Conservation (phyloP, 345 rosid genomes). For the Salix arbutifolia region DNA sequence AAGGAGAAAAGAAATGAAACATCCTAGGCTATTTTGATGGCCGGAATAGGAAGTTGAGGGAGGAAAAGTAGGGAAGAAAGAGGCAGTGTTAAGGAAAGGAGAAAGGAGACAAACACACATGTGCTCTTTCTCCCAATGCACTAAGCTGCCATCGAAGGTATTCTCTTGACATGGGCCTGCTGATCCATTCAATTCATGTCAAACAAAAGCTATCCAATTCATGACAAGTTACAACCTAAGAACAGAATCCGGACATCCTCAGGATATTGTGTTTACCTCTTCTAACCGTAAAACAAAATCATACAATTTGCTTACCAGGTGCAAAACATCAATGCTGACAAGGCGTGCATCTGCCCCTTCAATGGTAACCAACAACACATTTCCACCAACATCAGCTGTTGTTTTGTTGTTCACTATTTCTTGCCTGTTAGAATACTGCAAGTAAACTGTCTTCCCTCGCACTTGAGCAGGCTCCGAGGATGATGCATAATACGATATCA, state of each 20-base stretch:
- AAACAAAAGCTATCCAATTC: constrained; percentile 62
- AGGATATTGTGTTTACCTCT: constrained; percentile 35
- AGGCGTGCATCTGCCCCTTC: constrained; percentile 95
- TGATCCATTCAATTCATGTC: constrained; percentile 96
- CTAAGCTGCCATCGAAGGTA: constrained; percentile 98
- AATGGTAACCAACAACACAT: constrained; percentile 83
- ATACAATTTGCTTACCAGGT: constrained; percentile 63
- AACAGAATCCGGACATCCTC: constrained; percentile 39
- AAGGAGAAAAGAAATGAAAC: constrained; percentile 25
- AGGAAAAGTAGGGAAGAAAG: constrained; percentile 84
- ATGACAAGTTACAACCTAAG: constrained; percentile 71
- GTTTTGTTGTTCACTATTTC: constrained; percentile 98
- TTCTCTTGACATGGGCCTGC: constrained; percentile 99
- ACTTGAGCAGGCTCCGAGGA: constrained; percentile 99
- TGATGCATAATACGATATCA: constrained; percentile 95
- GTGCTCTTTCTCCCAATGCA: constrained; percentile 97
- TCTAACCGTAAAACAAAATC: constrained; percentile 25
- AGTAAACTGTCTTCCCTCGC: constrained; percentile 96
- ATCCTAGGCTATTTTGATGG: constrained; percentile 39
- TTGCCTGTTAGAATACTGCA: constrained; percentile 97
- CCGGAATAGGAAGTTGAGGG: constrained; percentile 64
- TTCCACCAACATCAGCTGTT: constrained; percentile 95
- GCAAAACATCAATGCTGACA: constrained; percentile 97
- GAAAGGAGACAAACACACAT: constrained; percentile 99
- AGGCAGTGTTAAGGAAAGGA: constrained; percentile 93